Percentiles rank a stretch among this genome's conserved stretches.
phyloP scores from a whole-genome alignment of 495 filamentous ascomycete genomes.

The Aspergillus sclerotiicarbonarius region DNA sequence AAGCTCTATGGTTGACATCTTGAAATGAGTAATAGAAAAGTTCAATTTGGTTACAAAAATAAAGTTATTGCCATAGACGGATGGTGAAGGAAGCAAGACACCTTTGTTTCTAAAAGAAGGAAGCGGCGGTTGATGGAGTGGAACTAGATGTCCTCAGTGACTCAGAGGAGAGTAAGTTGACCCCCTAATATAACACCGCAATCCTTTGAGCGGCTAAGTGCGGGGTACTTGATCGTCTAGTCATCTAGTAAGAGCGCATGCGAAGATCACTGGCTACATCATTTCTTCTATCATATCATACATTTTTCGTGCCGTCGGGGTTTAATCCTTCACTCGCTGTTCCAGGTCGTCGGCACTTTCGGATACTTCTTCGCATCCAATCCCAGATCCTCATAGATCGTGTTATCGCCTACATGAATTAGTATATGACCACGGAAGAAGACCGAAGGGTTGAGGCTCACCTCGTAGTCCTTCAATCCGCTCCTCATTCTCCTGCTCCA shows the following conservation, averaged over 20 bases:
- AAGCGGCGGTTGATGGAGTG: too few relatives aligned
- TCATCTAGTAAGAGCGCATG: neutral
- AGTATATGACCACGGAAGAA: neutral
- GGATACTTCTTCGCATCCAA: constrained; percentile 51
- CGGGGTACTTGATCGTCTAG: too few relatives aligned
- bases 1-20: too few relatives aligned
- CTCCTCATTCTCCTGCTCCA: constrained; percentile 62
- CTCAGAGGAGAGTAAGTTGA: too few relatives aligned
- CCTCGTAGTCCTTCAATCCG: constrained; percentile 55
- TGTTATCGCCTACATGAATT: constrained; percentile 42
- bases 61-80: too few relatives aligned
- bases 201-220: too few relatives aligned
- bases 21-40: too few relatives aligned
- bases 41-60: too few relatives aligned
- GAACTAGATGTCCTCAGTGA: too few relatives aligned
- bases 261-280: neutral
- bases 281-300: constrained; percentile 7
- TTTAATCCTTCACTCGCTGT: constrained; percentile 11
- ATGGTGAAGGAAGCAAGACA: too few relatives aligned
- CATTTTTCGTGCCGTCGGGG: neutral
- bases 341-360: constrained; percentile 51
- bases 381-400: constrained; percentile 54
- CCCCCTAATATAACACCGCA: too few relatives aligned
- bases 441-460: constrained; percentile 21
- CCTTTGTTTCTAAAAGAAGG: too few relatives aligned